Conservation (phyloP, 495 filamentous ascomycete genomes). For the Podospora conica region DNA sequence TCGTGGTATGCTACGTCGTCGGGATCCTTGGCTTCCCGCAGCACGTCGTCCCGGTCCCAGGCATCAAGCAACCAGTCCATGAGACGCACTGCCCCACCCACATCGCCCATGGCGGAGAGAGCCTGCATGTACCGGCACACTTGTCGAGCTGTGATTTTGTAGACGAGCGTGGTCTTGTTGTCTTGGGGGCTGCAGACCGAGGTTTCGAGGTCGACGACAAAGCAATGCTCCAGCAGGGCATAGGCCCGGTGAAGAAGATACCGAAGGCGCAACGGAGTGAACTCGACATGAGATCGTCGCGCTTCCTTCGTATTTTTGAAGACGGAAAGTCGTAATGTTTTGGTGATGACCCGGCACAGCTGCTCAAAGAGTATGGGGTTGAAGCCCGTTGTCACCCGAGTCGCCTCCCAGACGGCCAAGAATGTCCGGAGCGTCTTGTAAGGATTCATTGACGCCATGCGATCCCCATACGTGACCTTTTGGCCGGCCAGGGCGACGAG, state of each 20-base stretch:
- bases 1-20: constrained; percentile 21
- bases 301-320: not conserved
- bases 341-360: constrained; percentile 19
- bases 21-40: constrained; percentile 29
- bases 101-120: constrained; percentile 31
- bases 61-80: constrained; percentile 36
- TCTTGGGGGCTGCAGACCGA: not conserved
- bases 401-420: constrained; percentile 13
- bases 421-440: constrained; percentile 18
- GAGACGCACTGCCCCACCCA: constrained; percentile 28
- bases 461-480: constrained; percentile 11
- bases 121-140: constrained; percentile 35
- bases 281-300: not conserved
- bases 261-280: not conserved
- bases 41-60: constrained; percentile 25
- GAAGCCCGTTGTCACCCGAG: constrained; percentile 6
- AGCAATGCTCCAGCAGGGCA: not conserved
- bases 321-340: constrained; percentile 13
- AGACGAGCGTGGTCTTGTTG: constrained; percentile 8
- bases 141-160: constrained; percentile 25
- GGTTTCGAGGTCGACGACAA: not conserved
- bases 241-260: not conserved
- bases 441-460: constrained; percentile 4
- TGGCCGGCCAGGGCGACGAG: constrained; percentile 19
- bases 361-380: constrained; percentile 17